These are phyloP conservation scores for Dactylorhiza incarnata DNA, from an alignment of 106 monocot genomes.

Conservation along the genomic window DNA sequence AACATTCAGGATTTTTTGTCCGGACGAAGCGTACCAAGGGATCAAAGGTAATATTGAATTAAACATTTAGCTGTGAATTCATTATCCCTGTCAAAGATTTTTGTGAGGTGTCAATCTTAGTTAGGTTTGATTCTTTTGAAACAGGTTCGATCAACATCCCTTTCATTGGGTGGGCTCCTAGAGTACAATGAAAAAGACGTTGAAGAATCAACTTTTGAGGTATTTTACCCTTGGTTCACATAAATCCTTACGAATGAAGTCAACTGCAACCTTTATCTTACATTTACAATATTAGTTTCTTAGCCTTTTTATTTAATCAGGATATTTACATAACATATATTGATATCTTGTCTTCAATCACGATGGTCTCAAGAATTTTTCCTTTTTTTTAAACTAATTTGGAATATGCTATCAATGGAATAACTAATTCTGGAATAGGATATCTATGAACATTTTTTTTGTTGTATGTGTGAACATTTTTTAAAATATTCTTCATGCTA, in stretches of 20 bases:
- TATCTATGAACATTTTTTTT: no score
- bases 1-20: slow-evolving; percentile 71
- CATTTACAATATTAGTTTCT: not conserved
- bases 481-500: no score
- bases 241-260: not conserved
- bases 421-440: no score
- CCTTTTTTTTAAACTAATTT: no score
- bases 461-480: no score
- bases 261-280: not conserved
- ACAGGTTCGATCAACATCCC: slow-evolving; percentile 76
- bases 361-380: no score
- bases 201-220: slow-evolving; percentile 98
- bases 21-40: slow-evolving; percentile 43
- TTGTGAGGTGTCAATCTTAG: not conserved
- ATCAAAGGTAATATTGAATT: slow-evolving; percentile 58
- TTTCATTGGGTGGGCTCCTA: slow-evolving; percentile 83
- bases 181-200: slow-evolving; percentile 93
- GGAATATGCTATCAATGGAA: no score
- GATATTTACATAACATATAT: not conserved
- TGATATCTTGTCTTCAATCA: not conserved
- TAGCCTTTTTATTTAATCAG: not conserved
- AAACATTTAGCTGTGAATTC: not conserved
- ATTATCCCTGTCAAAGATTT: not conserved
- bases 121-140: slow-evolving; percentile 6
- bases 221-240: slow-evolving; percentile 13